Evolutionary conservation across 257 asterid species (phyloP).

Genomic region (Nicotiana tabacum): DNA sequence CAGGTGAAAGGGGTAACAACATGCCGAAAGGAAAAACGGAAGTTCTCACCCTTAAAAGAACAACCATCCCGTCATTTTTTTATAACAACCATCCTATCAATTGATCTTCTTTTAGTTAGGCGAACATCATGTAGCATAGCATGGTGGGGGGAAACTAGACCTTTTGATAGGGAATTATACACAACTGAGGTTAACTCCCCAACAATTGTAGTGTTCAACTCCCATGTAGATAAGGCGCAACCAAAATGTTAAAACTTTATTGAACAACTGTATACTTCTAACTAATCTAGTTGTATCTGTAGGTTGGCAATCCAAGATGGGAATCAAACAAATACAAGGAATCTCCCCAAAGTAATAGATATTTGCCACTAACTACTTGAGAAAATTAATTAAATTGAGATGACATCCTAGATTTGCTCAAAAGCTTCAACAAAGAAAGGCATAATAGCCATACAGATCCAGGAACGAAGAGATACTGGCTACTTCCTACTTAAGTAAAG

Average conservation of each 20-base stretch:
- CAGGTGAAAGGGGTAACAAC: not conserved
- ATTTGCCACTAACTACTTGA: not conserved
- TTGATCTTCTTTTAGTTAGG: too few species aligned
- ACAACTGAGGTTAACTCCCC: not conserved
- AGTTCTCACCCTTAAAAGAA: not conserved
- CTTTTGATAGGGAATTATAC: not conserved
- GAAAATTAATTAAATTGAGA: not conserved
- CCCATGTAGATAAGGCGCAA: not conserved
- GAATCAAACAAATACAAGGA: not conserved
- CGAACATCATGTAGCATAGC: not conserved
- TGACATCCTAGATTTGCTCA: not conserved
- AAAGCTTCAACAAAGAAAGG: not conserved
- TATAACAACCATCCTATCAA: too few species aligned
- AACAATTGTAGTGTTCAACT: slow-evolving; percentile 4
- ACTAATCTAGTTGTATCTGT: not conserved
- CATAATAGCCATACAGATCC: too few species aligned
- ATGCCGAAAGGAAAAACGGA: not conserved
- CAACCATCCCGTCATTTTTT: too few species aligned
- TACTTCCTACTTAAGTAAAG: too few species aligned
- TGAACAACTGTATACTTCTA: not conserved
- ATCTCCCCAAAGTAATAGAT: not conserved
- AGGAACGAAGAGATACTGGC: too few species aligned
- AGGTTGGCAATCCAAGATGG: not conserved
- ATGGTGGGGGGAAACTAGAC: not conserved
- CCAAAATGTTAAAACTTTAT: not conserved